Evolutionary conservation across 768 basidiomycete genomes (phyloP).

Genomic region (Pisolithus microcarpus): DNA sequence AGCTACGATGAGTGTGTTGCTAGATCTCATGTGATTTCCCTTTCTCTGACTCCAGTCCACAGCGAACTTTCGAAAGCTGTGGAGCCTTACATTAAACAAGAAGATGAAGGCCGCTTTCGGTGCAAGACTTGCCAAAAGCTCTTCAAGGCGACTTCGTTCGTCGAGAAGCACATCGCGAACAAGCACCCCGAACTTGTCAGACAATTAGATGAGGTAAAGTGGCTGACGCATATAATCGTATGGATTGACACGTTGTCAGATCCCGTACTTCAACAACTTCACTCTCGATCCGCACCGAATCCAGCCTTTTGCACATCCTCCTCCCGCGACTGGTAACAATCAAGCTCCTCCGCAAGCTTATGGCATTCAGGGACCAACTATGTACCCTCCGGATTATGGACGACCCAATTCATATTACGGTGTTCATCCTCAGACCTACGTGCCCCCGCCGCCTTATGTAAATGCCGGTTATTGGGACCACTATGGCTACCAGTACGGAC

Average conservation of each 20-base stretch:
- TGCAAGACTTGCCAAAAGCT: conserved; percentile 96
- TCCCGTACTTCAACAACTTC: conserved; percentile 92
- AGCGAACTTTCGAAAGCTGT: conserved; percentile 80
- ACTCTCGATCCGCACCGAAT: conserved; percentile 93
- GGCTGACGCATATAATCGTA: conserved; percentile 3
- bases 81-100: conserved; percentile 81
- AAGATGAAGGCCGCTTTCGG: conserved; percentile 94
- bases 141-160: conserved; percentile 95
- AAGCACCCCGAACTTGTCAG: conserved; percentile 88
- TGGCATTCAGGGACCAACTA: conserved; percentile 59
- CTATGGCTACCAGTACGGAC: conserved; percentile 35
- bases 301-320: conserved; percentile 77
- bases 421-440: conserved; percentile 28
- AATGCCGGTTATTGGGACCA: conserved; percentile 40
- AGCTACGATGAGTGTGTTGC: conserved; percentile 76
- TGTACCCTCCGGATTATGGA: conserved; percentile 43
- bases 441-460: conserved; percentile 32
- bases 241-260: conserved; percentile 35
- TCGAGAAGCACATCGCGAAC: conserved; percentile 94
- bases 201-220: conserved; percentile 72
- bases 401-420: conserved; percentile 36
- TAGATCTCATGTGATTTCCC: conserved; percentile 6
- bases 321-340: conserved; percentile 54
- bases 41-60: conserved; percentile 11
- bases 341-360: conserved; percentile 83